These are phyloP conservation scores for Linum lewisii DNA, from an alignment of 345 rosid genomes.

Conservation along the genomic window DNA sequence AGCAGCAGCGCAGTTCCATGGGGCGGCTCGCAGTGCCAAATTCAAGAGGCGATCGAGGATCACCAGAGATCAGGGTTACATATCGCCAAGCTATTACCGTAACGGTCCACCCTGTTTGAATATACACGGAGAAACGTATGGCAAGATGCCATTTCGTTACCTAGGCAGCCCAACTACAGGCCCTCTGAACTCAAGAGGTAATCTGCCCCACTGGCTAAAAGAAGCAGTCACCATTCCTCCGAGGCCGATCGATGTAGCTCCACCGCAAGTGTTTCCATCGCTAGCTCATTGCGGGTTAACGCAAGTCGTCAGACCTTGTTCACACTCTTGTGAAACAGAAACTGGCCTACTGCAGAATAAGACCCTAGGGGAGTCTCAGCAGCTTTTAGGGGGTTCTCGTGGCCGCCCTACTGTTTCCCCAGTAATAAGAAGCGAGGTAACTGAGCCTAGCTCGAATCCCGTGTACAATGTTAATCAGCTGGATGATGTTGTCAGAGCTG, in stretches of 20 bases:
- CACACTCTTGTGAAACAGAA: constrained; percentile 7
- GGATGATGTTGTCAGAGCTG: constrained; percentile 22
- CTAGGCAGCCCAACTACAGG: background rate
- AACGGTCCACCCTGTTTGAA: constrained; percentile 6
- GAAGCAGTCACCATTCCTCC: constrained; percentile 25
- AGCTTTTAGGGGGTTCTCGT: constrained; percentile 10
- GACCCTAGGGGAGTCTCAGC: constrained; percentile 1
- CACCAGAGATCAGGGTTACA: constrained; percentile 14
- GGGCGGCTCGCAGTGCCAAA: constrained; percentile 9
- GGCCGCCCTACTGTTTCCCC: constrained; percentile 1
- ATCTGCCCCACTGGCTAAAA: constrained; percentile 36
- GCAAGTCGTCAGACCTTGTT: constrained; percentile 8
- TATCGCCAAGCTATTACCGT: constrained; percentile 1
- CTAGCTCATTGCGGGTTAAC: constrained; percentile 7
- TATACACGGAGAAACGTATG: constrained; percentile 8
- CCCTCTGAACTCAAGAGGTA: constrained; percentile 15
- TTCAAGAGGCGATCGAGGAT: background rate
- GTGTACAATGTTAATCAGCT: constrained; percentile 7
- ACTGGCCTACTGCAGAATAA: constrained; percentile 6
- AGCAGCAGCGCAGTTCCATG: constrained; percentile 23
- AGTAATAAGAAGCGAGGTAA: constrained; percentile 9
- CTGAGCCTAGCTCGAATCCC: constrained; percentile 5
- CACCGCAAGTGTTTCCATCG: constrained; percentile 10
- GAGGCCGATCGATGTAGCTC: constrained; percentile 14
- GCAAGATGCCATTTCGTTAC: constrained; percentile 1